Percentiles rank a stretch among this genome's conserved stretches.
Conservation (phyloP, 139 green algal species). For the Chlorella sp. region DNA sequence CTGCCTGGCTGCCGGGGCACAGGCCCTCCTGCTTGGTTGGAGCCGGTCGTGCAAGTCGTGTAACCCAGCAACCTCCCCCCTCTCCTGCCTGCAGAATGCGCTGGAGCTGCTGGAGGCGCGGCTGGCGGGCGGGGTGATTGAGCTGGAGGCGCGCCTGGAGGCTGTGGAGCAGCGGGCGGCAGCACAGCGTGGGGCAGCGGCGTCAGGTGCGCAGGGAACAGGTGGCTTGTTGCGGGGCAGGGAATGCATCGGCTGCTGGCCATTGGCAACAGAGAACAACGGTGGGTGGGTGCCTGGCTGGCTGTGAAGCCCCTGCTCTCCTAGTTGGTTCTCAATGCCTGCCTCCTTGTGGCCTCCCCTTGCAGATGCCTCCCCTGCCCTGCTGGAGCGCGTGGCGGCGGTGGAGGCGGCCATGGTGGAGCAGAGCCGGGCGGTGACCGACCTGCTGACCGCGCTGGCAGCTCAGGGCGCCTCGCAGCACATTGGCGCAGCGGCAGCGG, state of each 20-base stretch:
- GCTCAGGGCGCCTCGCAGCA: conserved; percentile 11
- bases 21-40: no score
- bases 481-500: not conserved
- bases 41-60: no score
- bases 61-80: no score
- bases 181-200: not conserved
- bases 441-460: conserved; percentile 19
- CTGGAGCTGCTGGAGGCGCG: conserved; percentile 27
- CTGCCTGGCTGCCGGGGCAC: no score
- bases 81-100: conserved; percentile 4
- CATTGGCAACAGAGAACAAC: no score
- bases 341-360: not conserved
- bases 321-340: not conserved
- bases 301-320: no score
- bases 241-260: no score
- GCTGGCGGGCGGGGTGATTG: conserved; percentile 6
- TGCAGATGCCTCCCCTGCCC: not conserved
- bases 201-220: not conserved
- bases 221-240: no score
- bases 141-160: conserved; percentile 14
- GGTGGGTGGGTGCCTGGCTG: no score
- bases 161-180: conserved; percentile 16
- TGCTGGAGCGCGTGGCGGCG: conserved; percentile 5
- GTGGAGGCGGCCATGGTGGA: conserved; percentile 30
- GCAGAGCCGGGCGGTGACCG: conserved; percentile 17